Conservation (phyloP, 1,284 basidiomycete genomes). For the Trichosporon coremiiforme region DNA sequence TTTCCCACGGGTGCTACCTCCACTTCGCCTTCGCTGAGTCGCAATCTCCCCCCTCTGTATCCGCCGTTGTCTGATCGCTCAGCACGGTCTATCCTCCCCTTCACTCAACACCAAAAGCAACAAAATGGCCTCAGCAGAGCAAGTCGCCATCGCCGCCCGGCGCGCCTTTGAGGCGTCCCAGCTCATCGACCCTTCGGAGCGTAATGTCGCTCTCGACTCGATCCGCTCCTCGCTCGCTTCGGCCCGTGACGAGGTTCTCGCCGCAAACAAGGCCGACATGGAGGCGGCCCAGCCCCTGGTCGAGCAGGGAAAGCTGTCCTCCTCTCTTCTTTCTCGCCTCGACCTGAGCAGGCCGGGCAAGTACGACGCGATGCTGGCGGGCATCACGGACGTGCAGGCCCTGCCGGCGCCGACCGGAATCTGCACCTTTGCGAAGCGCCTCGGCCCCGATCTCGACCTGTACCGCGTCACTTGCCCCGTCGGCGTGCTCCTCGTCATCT, state of each 20-base stretch:
- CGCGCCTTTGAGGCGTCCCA: constrained; percentile 82
- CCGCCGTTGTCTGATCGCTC: background rate
- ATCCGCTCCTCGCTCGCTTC: constrained; percentile 69
- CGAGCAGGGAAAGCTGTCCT: constrained; percentile 77
- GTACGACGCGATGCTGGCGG: constrained; percentile 91
- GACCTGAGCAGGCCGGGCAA: constrained; percentile 84
- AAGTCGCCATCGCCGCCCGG: constrained; percentile 75
- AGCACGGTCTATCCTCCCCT: background rate
- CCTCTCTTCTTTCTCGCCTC: constrained; percentile 78
- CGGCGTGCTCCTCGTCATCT: constrained; percentile 94
- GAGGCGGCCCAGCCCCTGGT: constrained; percentile 76
- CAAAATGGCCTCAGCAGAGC: constrained; percentile 46
- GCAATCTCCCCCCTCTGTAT: background rate
- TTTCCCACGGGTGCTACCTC: constrained; percentile 21
- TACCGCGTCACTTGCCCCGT: constrained; percentile 96
- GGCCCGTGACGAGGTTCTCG: constrained; percentile 69
- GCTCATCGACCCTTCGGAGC: constrained; percentile 67
- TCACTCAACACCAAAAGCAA: background rate
- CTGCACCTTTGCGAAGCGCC: constrained; percentile 83
- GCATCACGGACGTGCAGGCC: constrained; percentile 79
- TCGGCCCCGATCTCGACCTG: constrained; percentile 84
- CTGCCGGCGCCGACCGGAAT: constrained; percentile 85
- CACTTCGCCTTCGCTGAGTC: constrained; percentile 15
- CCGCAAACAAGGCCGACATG: constrained; percentile 78
- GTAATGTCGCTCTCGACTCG: constrained; percentile 69